phyloP scores from a whole-genome alignment of 1,284 basidiomycete genomes.

The Melampsora medusae region DNA sequence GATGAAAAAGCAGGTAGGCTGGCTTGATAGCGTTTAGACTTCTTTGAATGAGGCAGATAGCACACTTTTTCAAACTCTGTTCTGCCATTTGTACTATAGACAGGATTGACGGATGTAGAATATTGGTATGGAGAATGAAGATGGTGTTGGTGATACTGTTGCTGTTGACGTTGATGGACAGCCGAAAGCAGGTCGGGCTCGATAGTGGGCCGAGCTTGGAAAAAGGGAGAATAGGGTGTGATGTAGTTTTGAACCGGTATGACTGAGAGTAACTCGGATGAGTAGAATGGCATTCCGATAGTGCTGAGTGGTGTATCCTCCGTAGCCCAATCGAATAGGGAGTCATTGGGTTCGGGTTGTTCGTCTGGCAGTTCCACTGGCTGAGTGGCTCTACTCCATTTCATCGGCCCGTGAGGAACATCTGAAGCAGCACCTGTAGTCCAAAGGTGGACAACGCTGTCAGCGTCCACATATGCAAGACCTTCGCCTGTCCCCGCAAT shows the following conservation, averaged over 20 bases:
- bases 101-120: conserved; percentile 72
- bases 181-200: conserved; percentile 58
- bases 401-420: conserved; percentile 61
- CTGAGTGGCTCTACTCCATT: conserved; percentile 83
- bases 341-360: conserved; percentile 61
- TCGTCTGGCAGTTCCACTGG: conserved; percentile 78
- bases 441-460: conserved; percentile 80
- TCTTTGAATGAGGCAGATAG: conserved; percentile 39
- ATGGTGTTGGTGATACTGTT: conserved; percentile 64
- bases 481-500: conserved; percentile 83
- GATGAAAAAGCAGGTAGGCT: conserved; percentile 7
- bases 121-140: conserved; percentile 80
- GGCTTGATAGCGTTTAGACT: conserved; percentile 43
- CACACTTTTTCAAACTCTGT: conserved; percentile 59
- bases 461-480: conserved; percentile 85
- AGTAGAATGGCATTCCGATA: conserved; percentile 87
- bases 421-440: conserved; percentile 60
- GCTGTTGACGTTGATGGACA: conserved; percentile 73
- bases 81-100: conserved; percentile 74
- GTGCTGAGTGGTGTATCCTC: conserved; percentile 79
- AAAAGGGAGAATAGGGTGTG: conserved; percentile 60
- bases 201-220: conserved; percentile 54
- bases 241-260: conserved; percentile 60
- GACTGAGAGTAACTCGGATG: conserved; percentile 72
- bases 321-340: conserved; percentile 68